Evolutionary conservation across 352 stramenopile species (phyloP).

Genomic region (Globisporangium perplexum): DNA sequence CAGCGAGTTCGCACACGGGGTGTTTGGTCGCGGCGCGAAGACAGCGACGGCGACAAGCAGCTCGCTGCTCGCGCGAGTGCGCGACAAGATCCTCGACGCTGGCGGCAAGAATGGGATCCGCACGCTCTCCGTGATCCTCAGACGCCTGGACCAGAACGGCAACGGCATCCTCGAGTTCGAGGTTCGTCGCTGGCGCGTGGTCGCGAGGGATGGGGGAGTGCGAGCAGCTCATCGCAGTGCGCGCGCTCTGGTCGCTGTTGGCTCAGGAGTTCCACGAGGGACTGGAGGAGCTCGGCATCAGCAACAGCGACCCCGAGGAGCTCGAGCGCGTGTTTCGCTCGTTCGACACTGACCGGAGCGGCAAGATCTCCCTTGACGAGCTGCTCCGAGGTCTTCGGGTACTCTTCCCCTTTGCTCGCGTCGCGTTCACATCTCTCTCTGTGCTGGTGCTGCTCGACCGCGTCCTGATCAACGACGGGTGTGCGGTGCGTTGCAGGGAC

Average conservation of each 20-base stretch:
- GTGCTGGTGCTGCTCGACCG: too few species aligned
- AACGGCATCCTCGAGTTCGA: constrained; percentile 66
- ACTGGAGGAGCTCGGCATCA: constrained; percentile 39
- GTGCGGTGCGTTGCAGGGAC: constrained; percentile 46
- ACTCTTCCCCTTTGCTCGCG: neutral
- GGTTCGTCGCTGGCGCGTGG: too few species aligned
- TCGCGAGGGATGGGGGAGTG: too few species aligned
- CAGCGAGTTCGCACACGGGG: constrained; percentile 49
- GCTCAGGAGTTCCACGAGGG: constrained; percentile 53
- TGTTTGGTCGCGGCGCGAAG: constrained; percentile 29
- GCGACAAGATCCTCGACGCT: constrained; percentile 44
- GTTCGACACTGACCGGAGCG: constrained; percentile 82
- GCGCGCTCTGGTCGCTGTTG: neutral
- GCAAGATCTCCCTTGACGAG: constrained; percentile 84
- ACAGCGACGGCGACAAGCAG: constrained; percentile 1
- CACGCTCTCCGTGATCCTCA: constrained; percentile 54
- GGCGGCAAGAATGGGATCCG: constrained; percentile 75
- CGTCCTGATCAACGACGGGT: neutral
- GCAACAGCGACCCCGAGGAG: constrained; percentile 28
- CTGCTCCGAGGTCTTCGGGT: constrained; percentile 84
- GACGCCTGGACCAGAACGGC: constrained; percentile 78
- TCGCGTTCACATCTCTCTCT: neutral
- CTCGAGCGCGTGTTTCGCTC: constrained; percentile 51
- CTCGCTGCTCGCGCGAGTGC: constrained; percentile 39
- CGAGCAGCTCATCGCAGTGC: neutral